A percentile compares a stretch with the other conserved stretches of the same genome.
These are phyloP conservation scores for Curvularia lunata DNA, from an alignment of 2,329 filamentous ascomycete genomes.

Conservation along the genomic window DNA sequence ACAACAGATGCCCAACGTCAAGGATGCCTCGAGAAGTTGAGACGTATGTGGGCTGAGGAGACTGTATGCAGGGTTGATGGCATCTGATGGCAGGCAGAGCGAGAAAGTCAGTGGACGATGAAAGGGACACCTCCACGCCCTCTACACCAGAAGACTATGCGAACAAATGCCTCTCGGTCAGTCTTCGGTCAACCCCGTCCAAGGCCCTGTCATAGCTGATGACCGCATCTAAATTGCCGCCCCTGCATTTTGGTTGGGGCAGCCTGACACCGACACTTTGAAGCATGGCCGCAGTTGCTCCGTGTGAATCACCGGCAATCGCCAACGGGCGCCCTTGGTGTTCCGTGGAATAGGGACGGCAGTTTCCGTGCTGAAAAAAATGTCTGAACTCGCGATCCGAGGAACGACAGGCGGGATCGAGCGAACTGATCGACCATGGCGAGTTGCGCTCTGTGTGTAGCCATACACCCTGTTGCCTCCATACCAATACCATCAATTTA, in stretches of 20 bases:
- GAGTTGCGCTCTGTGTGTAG: background rate
- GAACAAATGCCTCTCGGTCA: conserved; percentile 5
- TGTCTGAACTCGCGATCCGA: background rate
- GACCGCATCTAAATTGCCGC: background rate
- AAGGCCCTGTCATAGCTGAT: background rate
- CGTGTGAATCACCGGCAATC: background rate
- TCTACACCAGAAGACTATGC: conserved; percentile 2
- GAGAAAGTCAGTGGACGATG: background rate
- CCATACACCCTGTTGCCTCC: background rate
- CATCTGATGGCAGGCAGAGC: background rate
- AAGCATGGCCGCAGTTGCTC: conserved; percentile 5
- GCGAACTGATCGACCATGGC: background rate
- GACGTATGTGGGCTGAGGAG: background rate
- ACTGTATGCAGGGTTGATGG: background rate
- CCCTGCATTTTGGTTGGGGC: background rate
- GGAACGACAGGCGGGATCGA: background rate
- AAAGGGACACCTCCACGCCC: background rate
- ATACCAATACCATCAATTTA: too few relatives aligned
- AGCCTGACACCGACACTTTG: conserved; percentile 1
- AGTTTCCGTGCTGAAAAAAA: background rate
- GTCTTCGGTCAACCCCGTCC: background rate
- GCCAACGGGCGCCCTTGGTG: background rate
- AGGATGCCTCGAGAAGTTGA: background rate
- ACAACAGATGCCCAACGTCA: background rate
- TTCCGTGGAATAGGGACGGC: background rate